A percentile compares a stretch with the other conserved stretches of the same genome.
Evolutionary conservation across 1,284 basidiomycete genomes (phyloP).

Genomic region (Pisolithus thermaeus): DNA sequence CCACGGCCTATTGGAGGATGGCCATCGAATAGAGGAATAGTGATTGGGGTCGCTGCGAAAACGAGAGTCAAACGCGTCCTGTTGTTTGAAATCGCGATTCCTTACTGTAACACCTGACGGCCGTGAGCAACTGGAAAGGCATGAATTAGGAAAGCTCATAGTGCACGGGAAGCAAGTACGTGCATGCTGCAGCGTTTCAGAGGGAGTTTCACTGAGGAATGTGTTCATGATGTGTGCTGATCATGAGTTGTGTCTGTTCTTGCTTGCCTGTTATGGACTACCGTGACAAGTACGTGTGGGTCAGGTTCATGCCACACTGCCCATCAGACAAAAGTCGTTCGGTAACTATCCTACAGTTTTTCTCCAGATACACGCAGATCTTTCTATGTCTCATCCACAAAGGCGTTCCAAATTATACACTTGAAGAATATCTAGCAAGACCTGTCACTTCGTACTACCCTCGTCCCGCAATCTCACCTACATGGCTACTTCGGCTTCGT

Average conservation of each 20-base stretch:
- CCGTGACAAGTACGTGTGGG: background rate
- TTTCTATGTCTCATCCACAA: background rate
- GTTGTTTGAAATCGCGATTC: background rate
- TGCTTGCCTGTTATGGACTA: background rate
- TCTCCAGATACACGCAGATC: background rate
- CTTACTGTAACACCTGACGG: conserved; percentile 17
- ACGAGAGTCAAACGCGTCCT: background rate
- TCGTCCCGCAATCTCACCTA: background rate
- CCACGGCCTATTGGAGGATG: conserved; percentile 19
- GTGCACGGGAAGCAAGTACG: conserved; percentile 12
- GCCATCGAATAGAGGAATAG: conserved; percentile 17
- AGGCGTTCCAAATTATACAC: background rate
- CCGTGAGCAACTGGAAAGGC: conserved; percentile 15
- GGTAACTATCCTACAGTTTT: background rate
- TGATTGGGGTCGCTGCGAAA: conserved; percentile 21
- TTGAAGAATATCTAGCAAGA: background rate
- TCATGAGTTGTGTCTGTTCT: too few species aligned
- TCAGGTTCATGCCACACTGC: background rate
- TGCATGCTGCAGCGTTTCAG: conserved; percentile 46
- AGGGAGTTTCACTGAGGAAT: conserved; percentile 31
- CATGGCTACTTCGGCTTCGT: conserved; percentile 29
- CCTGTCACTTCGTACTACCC: background rate
- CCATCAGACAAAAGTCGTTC: background rate
- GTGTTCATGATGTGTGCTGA: background rate
- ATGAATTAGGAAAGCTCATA: conserved; percentile 11